These are phyloP conservation scores for Sporobolus alterniflorus DNA, from an alignment of 202 grass and related monocot species.

Conservation along the genomic window DNA sequence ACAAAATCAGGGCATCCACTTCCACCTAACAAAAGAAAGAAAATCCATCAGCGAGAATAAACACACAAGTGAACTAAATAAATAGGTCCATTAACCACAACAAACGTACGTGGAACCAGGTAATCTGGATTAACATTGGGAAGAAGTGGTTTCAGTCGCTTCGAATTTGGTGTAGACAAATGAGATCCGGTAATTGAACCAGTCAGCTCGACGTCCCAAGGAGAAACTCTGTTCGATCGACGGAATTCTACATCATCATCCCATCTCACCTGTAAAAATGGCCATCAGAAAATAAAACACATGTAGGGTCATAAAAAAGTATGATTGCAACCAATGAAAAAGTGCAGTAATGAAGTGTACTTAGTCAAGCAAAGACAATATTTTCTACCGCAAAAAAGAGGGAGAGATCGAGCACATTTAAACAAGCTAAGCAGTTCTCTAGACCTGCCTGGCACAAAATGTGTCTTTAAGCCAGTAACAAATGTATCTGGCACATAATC, in stretches of 20 bases:
- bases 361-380: not conserved
- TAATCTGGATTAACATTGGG: slow-evolving; percentile 59
- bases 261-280: slow-evolving; percentile 75
- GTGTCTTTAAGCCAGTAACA: too few relatives aligned
- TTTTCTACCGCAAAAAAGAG: not conserved
- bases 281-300: not conserved
- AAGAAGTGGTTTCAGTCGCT: slow-evolving; percentile 70
- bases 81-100: not conserved
- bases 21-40: slow-evolving; percentile 55
- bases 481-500: not conserved
- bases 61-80: not conserved
- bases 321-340: not conserved
- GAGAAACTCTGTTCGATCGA: slow-evolving; percentile 79
- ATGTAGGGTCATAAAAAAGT: not conserved
- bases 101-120: slow-evolving; percentile 64
- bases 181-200: slow-evolving; percentile 66
- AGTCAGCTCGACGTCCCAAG: slow-evolving; percentile 93
- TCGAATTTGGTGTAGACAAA: slow-evolving; percentile 55
- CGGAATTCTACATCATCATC: slow-evolving; percentile 68
- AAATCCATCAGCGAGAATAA: not conserved
- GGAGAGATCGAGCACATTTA: not conserved
- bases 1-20: slow-evolving; percentile 65
- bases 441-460: not conserved
- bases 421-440: not conserved
- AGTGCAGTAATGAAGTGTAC: not conserved